phyloP scores from a whole-genome alignment of 306 rosid species.

The Quillaja saponaria region DNA sequence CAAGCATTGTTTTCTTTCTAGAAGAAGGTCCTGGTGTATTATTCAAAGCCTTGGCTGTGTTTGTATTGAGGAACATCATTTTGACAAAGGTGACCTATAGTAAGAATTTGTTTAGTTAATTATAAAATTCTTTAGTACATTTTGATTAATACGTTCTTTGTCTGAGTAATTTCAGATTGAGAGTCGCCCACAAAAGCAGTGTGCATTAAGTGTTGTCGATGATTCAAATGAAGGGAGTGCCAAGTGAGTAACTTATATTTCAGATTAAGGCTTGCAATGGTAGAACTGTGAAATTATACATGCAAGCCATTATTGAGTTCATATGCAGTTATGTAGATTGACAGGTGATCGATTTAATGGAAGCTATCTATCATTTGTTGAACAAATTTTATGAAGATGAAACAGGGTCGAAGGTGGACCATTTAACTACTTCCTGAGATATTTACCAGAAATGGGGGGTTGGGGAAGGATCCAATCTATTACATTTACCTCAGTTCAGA shows the following conservation, averaged over 20 bases:
- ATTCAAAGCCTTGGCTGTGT: slow-evolving; percentile 86
- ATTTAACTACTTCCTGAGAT: slow-evolving; percentile 13
- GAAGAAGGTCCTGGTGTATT: slow-evolving; percentile 89
- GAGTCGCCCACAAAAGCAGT: slow-evolving; percentile 74
- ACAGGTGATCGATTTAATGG: slow-evolving; percentile 17
- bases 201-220: slow-evolving; percentile 69
- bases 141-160: slow-evolving; percentile 16
- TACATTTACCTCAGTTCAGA: too few relatives aligned
- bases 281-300: slow-evolving; percentile 1
- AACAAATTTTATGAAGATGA: slow-evolving; percentile 21
- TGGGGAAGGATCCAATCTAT: too few relatives aligned
- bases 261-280: slow-evolving; percentile 15
- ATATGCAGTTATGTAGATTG: slow-evolving; percentile 7
- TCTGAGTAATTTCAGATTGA: slow-evolving; percentile 66
- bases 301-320: slow-evolving; percentile 15
- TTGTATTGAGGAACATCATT: slow-evolving; percentile 72
- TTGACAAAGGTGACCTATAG: slow-evolving; percentile 59
- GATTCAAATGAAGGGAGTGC: slow-evolving; percentile 77
- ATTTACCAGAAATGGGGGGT: slow-evolving; percentile 17
- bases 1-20: slow-evolving; percentile 79
- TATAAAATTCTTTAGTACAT: slow-evolving; percentile 3
- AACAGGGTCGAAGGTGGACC: slow-evolving; percentile 7
- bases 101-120: slow-evolving; percentile 12
- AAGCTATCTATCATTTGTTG: background rate
- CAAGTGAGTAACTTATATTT: slow-evolving; percentile 53